These are phyloP conservation scores for Hysterangium stoloniferum DNA, from an alignment of 768 basidiomycete genomes.

Conservation along the genomic window DNA sequence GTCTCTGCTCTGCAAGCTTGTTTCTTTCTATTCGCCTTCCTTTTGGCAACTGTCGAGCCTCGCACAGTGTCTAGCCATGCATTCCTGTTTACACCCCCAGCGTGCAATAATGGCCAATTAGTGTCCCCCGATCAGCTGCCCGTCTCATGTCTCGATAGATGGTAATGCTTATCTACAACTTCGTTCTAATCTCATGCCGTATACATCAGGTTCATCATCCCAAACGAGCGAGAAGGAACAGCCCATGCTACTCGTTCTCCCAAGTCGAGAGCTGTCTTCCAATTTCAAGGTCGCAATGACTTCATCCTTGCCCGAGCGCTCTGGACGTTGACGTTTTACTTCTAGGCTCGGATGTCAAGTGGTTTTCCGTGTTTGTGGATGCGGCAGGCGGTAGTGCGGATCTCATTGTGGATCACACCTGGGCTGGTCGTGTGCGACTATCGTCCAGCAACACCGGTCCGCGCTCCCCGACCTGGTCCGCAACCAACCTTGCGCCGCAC, in stretches of 20 bases:
- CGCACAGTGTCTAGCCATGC: not conserved
- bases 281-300: not conserved
- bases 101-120: not conserved
- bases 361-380: not conserved
- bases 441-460: not conserved
- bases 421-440: not conserved
- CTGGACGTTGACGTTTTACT: not conserved
- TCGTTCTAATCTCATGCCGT: not conserved
- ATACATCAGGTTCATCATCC: not conserved
- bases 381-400: not conserved
- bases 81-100: not conserved
- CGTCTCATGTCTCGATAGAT: not conserved
- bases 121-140: not conserved
- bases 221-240: not conserved
- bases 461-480: not conserved
- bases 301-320: not conserved
- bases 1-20: not conserved
- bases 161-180: too few species aligned
- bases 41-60: not conserved
- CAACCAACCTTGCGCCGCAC: not conserved
- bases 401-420: not conserved
- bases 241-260: conserved; percentile 2
- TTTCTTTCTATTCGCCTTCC: not conserved
- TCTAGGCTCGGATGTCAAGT: not conserved
- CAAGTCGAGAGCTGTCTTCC: not conserved